Percentiles rank a stretch among this genome's conserved stretches.
These are phyloP conservation scores for Apophysomyces ossiformis DNA, from an alignment of 371 early-diverging fungal genomes.

Conservation along the genomic window DNA sequence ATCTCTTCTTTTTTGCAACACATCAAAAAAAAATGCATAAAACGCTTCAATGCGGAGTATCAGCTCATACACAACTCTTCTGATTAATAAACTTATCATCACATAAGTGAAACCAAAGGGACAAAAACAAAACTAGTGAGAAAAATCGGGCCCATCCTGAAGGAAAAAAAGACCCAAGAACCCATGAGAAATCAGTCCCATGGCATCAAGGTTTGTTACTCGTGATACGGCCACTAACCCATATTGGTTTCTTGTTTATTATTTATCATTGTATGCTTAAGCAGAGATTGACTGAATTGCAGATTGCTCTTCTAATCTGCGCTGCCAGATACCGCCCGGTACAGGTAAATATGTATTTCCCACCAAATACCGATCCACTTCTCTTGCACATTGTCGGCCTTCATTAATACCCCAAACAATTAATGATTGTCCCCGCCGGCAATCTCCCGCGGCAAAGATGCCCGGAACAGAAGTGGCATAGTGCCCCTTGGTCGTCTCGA, in stretches of 20 bases:
- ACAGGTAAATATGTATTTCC: conserved; percentile 72
- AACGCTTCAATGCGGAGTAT: neutral
- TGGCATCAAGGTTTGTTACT: conserved; percentile 8
- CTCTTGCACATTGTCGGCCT: conserved; percentile 94
- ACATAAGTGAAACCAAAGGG: no score
- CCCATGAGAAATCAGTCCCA: conserved; percentile 7
- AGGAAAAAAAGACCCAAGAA: neutral
- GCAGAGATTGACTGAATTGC: neutral
- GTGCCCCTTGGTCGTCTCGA: conserved; percentile 77
- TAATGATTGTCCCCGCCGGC: conserved; percentile 92
- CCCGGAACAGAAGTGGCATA: conserved; percentile 81
- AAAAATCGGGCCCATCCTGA: no score
- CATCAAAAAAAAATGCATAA: neutral
- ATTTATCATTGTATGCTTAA: conserved; percentile 1
- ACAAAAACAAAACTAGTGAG: no score
- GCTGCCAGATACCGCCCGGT: conserved; percentile 71
- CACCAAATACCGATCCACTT: conserved; percentile 84
- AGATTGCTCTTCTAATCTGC: conserved; percentile 34
- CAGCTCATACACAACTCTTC: no score
- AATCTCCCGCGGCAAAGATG: conserved; percentile 97
- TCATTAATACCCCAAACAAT: conserved; percentile 98
- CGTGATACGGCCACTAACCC: neutral
- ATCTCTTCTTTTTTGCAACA: neutral
- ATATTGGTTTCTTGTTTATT: neutral
- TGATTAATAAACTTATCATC: no score